Percentiles rank a stretch among this genome's conserved stretches.
phyloP scores from a whole-genome alignment of 2,329 filamentous ascomycete species.

The Exserohilum turcica region DNA sequence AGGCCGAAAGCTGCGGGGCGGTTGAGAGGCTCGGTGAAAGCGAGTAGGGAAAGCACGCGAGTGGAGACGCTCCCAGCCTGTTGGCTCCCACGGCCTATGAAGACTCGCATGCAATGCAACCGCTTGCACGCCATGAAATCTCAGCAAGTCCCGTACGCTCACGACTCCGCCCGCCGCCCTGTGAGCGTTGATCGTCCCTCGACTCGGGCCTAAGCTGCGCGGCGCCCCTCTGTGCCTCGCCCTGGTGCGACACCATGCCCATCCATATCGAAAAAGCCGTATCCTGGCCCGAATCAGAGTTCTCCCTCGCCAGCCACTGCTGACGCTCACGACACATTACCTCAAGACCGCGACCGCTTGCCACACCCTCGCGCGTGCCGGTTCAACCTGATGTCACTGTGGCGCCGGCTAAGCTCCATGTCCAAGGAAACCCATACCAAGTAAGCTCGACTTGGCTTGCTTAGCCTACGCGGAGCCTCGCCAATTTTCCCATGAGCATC shows the following conservation, averaged over 20 bases:
- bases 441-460: conserved; percentile 16
- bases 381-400: conserved; percentile 13
- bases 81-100: conserved; percentile 24
- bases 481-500: conserved; percentile 1
- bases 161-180: conserved; percentile 13
- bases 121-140: conserved; percentile 17
- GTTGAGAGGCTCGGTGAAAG: conserved; percentile 17
- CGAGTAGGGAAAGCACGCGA: conserved; percentile 18
- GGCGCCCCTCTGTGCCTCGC: conserved; percentile 2
- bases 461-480: conserved; percentile 16
- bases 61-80: conserved; percentile 9
- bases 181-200: conserved; percentile 1
- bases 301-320: not conserved
- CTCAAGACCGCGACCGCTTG: not conserved
- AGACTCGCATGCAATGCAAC: conserved; percentile 7
- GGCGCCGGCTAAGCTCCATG: conserved; percentile 11
- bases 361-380: not conserved
- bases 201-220: conserved; percentile 5
- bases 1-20: conserved; percentile 22
- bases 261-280: not conserved
- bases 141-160: conserved; percentile 15
- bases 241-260: not conserved
- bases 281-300: not conserved
- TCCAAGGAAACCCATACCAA: conserved; percentile 4
- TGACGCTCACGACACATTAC: not conserved